Evolutionary conservation across 169 alveolate species (phyloP), one percentile per base, ranked within the genome.

Genomic region (Cryptosporidium bovis): DNA sequence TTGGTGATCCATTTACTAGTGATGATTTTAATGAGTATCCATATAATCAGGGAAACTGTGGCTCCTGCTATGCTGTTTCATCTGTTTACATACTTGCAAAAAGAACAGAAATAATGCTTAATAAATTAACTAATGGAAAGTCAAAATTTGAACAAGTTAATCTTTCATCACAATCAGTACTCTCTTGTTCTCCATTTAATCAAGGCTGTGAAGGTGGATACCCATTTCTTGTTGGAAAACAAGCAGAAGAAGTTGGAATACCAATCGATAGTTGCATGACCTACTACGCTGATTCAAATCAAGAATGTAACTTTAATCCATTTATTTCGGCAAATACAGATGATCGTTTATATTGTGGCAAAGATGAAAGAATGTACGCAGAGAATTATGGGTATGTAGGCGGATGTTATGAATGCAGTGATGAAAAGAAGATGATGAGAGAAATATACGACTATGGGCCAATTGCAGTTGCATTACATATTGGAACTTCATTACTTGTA

Each of bases 21-120:
- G 48, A 62, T 0, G 40, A 77, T n/a, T 77, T 44, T 27, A 24
- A 36, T 15, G 87, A 77, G 27, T 3, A 48, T 27, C 71, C 71
- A 58, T 77, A 48, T 36, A 77, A 77, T 12, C 97, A 96, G 84
- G 96, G 95, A 34, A 93, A 94, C 33, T 97, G 99, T 83, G 99
- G 99, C 20, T 96, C 98, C 40, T 97, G 99, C 82, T 97, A 97
- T 92, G 95, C 97, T 20, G 90, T 95, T 62, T 89, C 99, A 24
- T 91, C 97, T 46, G 91, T 94, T 15, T 92, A 84, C 56, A 91
- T 90, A 27, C 90, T 97, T 15, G 96, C 94, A 66, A 95, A 95
- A 51, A 83, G 99, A 44, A 65, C 93, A 50, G 96, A 95, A 82
- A 92, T 97, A 46, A 51, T 65, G 62, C 84, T 95, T 58, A 87